Evolutionary conservation across 208 protist species (phyloP).

Genomic region (Acanthamoeba lenticulata): DNA sequence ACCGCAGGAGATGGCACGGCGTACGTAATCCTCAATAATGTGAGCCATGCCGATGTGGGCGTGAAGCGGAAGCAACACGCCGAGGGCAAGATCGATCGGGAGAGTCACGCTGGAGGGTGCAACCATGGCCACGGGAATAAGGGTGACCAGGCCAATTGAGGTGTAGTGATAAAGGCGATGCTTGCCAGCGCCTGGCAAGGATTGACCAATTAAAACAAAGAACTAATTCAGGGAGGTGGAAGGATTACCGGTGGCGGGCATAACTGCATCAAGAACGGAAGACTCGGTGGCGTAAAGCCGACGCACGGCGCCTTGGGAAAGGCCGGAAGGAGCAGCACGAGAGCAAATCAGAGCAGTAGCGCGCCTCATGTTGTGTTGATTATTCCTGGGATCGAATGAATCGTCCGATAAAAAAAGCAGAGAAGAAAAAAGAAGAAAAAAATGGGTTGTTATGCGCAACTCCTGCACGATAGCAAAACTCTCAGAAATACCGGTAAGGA

Average conservation of each 20-base stretch:
- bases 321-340: neutral
- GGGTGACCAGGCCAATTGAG: neutral
- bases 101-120: neutral
- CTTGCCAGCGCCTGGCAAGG: neutral
- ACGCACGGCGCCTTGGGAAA: neutral
- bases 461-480: too few species aligned
- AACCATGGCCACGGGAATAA: neutral
- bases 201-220: neutral
- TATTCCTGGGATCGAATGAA: too few species aligned
- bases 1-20: neutral
- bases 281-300: neutral
- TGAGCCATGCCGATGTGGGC: neutral
- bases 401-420: too few species aligned
- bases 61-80: neutral
- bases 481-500: neutral
- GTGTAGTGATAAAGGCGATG: conserved; percentile 1
- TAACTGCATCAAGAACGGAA: neutral
- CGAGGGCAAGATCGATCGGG: neutral
- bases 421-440: too few species aligned
- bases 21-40: conserved; percentile 3
- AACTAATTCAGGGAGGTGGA: neutral
- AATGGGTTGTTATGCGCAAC: too few species aligned
- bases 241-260: neutral
- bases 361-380: neutral
- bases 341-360: neutral